phyloP scores from a whole-genome alignment of 2,329 filamentous ascomycete genomes.

The Fusarium illudens region DNA sequence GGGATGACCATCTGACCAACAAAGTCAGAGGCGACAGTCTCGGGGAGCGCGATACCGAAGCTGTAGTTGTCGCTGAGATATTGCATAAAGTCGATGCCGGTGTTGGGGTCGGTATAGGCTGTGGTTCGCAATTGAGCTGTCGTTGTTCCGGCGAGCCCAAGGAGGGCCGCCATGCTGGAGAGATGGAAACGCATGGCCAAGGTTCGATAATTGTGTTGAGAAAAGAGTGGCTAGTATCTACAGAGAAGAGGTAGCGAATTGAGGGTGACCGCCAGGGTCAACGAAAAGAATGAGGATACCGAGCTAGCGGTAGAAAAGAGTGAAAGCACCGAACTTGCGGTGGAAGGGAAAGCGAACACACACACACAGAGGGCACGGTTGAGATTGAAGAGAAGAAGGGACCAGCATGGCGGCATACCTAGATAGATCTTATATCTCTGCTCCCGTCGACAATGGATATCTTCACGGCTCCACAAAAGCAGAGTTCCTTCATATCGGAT shows the following conservation, averaged over 20 bases:
- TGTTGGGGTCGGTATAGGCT: constrained; percentile 53
- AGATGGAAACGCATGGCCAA: constrained; percentile 28
- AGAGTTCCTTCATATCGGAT: constrained; percentile 29
- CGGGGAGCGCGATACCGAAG: constrained; percentile 61
- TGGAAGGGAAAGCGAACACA: constrained; percentile 18
- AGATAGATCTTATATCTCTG: constrained; percentile 13
- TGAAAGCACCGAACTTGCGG: constrained; percentile 27
- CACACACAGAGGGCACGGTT: constrained; percentile 19
- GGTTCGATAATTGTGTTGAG: background rate
- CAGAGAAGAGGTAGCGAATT: constrained; percentile 22
- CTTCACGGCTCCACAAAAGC: background rate
- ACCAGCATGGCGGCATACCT: background rate
- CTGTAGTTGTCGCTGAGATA: constrained; percentile 51
- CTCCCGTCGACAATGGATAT: too few relatives aligned
- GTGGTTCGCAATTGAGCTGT: constrained; percentile 33
- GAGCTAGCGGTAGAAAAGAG: constrained; percentile 19
- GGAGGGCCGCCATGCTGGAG: constrained; percentile 25
- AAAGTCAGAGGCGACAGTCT: constrained; percentile 59
- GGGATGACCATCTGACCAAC: constrained; percentile 62
- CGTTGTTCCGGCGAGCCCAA: constrained; percentile 33
- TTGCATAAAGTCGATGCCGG: constrained; percentile 56
- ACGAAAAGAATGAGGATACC: constrained; percentile 26
- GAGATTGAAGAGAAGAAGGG: background rate
- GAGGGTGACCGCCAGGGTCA: constrained; percentile 35
- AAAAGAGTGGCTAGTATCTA: constrained; percentile 6